Evolutionary conservation across 305 asterid species (phyloP).

Genomic region (Coffea humblotiana): DNA sequence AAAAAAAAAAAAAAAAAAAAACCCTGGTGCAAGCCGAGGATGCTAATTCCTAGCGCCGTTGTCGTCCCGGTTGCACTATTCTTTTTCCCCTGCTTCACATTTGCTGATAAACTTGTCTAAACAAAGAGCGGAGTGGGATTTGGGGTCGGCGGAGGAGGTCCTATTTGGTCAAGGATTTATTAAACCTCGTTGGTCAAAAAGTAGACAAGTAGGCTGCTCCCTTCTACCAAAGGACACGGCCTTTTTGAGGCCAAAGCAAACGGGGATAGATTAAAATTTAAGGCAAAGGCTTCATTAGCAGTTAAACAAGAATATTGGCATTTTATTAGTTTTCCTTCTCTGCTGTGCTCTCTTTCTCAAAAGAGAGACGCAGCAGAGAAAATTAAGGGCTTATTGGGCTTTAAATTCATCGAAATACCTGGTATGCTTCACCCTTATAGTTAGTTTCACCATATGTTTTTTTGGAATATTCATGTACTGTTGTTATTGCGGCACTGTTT

Average conservation of each 20-base stretch:
- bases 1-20: too few relatives aligned
- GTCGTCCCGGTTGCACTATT: not conserved
- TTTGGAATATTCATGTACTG: slow-evolving; percentile 12
- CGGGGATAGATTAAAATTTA: not conserved
- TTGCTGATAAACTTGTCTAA: not conserved
- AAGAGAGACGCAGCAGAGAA: slow-evolving; percentile 15
- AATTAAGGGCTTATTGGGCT: slow-evolving; percentile 8
- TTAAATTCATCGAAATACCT: not conserved
- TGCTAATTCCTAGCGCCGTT: too few relatives aligned
- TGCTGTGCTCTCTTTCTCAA: slow-evolving; percentile 15
- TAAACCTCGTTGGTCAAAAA: not conserved
- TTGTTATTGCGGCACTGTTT: slow-evolving; percentile 4
- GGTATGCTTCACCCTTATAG: slow-evolving; percentile 23
- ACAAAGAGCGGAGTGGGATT: too few relatives aligned
- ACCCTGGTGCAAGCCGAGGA: too few relatives aligned
- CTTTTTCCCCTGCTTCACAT: not conserved
- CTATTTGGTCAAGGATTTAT: not conserved
- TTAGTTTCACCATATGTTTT: slow-evolving; percentile 10
- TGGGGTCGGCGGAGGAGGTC: slow-evolving; percentile 1
- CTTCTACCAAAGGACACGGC: not conserved
- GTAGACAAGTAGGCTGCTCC: not conserved
- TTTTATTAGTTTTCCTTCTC: slow-evolving; percentile 13
- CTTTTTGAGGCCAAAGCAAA: not conserved
- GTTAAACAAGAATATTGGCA: not conserved
- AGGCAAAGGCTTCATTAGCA: not conserved